Conservation (phyloP, 768 basidiomycete genomes). For the Thelephora ganbajun region DNA sequence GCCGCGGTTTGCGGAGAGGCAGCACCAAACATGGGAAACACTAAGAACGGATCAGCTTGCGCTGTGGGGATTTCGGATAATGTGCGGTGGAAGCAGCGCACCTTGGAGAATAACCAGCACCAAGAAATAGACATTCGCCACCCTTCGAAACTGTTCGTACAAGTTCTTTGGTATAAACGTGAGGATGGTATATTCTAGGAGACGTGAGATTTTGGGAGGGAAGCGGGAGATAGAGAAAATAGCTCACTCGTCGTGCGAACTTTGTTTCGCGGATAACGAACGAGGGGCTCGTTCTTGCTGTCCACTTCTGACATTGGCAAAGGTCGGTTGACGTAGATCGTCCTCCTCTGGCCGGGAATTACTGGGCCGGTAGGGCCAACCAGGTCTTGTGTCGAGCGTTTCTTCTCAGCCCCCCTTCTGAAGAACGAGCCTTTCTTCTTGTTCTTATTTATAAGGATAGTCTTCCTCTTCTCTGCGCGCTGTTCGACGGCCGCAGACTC, state of each 20-base stretch:
- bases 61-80: background rate
- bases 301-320: constrained; percentile 54
- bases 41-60: constrained; percentile 21
- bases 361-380: constrained; percentile 19
- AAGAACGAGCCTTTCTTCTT: constrained; percentile 44
- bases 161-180: constrained; percentile 92
- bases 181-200: constrained; percentile 73
- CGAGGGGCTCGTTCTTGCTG: constrained; percentile 59
- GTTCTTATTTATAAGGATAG: constrained; percentile 10
- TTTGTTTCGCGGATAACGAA: constrained; percentile 82
- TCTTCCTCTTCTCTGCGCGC: constrained; percentile 45
- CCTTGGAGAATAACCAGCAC: constrained; percentile 69
- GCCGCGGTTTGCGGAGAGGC: constrained; percentile 70
- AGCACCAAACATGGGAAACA: constrained; percentile 87
- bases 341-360: constrained; percentile 42
- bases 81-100: too few species aligned
- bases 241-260: constrained; percentile 83
- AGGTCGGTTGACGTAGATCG: constrained; percentile 69
- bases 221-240: background rate
- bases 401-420: constrained; percentile 32
- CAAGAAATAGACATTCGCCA: constrained; percentile 90
- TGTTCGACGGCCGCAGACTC: constrained; percentile 75
- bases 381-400: constrained; percentile 20
- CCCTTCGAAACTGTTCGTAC: constrained; percentile 86
- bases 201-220: background rate